Conservation (phyloP, 768 basidiomycete genomes). For the Saitozyma podzolica region DNA sequence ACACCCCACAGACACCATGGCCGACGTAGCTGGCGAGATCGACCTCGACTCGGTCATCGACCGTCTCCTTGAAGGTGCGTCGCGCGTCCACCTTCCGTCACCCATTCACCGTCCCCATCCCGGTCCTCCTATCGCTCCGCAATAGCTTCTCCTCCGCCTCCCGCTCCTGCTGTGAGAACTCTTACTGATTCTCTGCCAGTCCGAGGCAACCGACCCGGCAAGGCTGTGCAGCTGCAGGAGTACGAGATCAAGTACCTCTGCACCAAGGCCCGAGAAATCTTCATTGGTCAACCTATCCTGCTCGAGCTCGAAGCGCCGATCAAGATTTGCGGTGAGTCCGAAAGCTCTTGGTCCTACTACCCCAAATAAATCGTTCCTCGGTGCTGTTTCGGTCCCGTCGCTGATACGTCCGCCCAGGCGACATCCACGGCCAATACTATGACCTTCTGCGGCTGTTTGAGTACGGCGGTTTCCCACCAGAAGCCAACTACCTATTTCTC, state of each 20-base stretch:
- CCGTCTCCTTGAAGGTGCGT: constrained; percentile 91
- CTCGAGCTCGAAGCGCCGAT: constrained; percentile 98
- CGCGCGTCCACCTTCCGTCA: neutral
- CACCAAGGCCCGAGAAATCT: constrained; percentile 97
- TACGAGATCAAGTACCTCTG: constrained; percentile 99
- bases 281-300: constrained; percentile 97
- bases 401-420: constrained; percentile 58
- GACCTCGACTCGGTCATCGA: constrained; percentile 99
- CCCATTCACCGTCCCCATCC: too few relatives aligned
- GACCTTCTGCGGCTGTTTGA: constrained; percentile 97
- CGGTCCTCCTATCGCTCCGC: too few relatives aligned
- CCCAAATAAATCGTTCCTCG: constrained; percentile 1
- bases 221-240: constrained; percentile 95
- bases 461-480: constrained; percentile 98
- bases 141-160: neutral
- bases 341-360: neutral
- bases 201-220: constrained; percentile 96
- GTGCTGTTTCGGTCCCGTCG: neutral
- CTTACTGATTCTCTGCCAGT: constrained; percentile 58
- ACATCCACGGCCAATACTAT: constrained; percentile 99
- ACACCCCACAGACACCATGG: constrained; percentile 28
- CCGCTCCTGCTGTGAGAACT: neutral
- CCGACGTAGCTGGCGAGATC: constrained; percentile 66
- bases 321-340: constrained; percentile 92
- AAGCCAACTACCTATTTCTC: constrained; percentile 99